Evolutionary conservation across 108 stramenopile species (phyloP).

Genomic region (Fistulifera pelliculosa): DNA sequence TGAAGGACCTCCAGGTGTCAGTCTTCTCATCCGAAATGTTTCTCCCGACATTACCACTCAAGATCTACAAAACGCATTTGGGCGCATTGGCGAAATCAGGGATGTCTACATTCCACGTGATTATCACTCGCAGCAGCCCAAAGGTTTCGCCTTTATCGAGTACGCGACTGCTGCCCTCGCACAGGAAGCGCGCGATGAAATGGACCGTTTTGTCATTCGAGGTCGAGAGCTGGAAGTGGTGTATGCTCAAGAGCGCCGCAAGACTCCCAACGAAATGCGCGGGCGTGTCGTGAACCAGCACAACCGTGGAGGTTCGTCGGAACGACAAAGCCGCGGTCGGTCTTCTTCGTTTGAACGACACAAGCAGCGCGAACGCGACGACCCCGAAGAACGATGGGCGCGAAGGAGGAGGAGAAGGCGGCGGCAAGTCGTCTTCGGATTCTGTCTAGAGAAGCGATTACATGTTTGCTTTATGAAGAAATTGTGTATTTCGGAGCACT

Average conservation of each 20-base stretch:
- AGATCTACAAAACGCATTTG: conserved; percentile 71
- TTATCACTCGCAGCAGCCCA: conserved; percentile 76
- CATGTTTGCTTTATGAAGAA: too few relatives aligned
- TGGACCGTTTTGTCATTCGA: conserved; percentile 80
- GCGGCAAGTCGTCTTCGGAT: neutral
- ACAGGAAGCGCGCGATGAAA: conserved; percentile 73
- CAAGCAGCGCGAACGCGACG: conserved; percentile 20
- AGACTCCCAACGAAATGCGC: conserved; percentile 82
- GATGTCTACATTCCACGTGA: conserved; percentile 84
- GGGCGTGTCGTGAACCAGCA: conserved; percentile 38
- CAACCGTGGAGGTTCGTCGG: conserved; percentile 19
- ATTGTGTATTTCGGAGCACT: too few relatives aligned
- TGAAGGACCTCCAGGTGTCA: conserved; percentile 77
- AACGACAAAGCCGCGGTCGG: conserved; percentile 23
- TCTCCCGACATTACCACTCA: conserved; percentile 53
- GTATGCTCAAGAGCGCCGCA: conserved; percentile 83
- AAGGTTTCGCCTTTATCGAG: conserved; percentile 87
- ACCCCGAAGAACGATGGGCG: conserved; percentile 3
- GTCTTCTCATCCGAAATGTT: conserved; percentile 75
- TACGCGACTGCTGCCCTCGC: conserved; percentile 78
- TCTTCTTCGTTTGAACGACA: conserved; percentile 78
- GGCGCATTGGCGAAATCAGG: conserved; percentile 75
- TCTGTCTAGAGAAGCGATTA: too few relatives aligned
- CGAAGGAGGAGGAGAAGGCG: neutral
- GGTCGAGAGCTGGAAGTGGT: conserved; percentile 83